Percentiles rank a stretch among this genome's conserved stretches.
Evolutionary conservation across 441 rosid genomes (phyloP).

Genomic region (Kokia cookei): DNA sequence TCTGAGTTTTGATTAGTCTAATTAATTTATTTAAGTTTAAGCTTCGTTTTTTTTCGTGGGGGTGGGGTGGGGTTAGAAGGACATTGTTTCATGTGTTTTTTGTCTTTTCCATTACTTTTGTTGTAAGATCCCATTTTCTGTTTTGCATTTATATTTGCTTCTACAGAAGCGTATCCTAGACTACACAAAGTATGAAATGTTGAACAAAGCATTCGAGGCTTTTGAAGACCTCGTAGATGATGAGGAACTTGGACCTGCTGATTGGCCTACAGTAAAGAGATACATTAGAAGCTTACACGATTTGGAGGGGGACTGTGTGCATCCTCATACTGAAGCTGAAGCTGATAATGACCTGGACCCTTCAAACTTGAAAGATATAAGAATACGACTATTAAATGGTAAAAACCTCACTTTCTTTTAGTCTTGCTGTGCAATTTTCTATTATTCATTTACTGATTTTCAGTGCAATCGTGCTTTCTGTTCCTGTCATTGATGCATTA

Average conservation of each 20-base stretch:
- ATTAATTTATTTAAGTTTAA: background rate
- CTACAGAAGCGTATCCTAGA: conserved; percentile 72
- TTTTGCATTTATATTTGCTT: background rate
- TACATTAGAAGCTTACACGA: conserved; percentile 58
- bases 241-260: conserved; percentile 94
- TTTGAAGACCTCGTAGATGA: conserved; percentile 89
- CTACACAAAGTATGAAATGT: conserved; percentile 82
- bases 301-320: conserved; percentile 40
- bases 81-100: background rate
- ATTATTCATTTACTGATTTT: background rate
- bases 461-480: background rate
- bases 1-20: background rate
- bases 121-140: background rate
- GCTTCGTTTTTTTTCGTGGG: background rate
- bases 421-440: background rate
- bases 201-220: conserved; percentile 70
- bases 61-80: background rate
- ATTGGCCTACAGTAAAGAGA: conserved; percentile 73
- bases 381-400: conserved; percentile 86
- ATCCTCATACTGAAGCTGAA: conserved; percentile 43
- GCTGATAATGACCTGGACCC: conserved; percentile 44
- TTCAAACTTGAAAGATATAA: conserved; percentile 59
- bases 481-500: background rate
- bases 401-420: conserved; percentile 10
- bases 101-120: background rate